Evolutionary conservation across 495 filamentous ascomycete genomes (phyloP).

Genomic region (Xylaria grammica): DNA sequence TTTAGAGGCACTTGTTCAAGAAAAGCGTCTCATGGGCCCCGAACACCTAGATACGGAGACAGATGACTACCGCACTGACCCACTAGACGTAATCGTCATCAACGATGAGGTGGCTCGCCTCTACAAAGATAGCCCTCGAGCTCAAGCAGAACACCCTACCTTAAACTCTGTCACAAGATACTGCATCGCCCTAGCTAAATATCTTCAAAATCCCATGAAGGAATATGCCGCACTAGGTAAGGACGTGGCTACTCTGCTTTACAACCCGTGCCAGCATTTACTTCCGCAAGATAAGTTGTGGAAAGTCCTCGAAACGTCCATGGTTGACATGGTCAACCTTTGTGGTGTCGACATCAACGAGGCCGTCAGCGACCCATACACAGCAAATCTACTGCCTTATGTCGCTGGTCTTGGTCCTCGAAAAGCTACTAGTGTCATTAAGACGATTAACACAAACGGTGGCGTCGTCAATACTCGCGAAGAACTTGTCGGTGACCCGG

Average conservation of each 20-base stretch:
- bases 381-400: conserved; percentile 87
- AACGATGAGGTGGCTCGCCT: conserved; percentile 95
- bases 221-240: conserved; percentile 92
- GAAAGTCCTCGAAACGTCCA: conserved; percentile 85
- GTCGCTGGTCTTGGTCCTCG: conserved; percentile 92
- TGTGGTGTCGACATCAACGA: conserved; percentile 95
- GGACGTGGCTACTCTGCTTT: conserved; percentile 83
- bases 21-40: conserved; percentile 73
- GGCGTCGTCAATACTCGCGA: conserved; percentile 79
- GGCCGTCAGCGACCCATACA: conserved; percentile 75
- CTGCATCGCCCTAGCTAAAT: conserved; percentile 85
- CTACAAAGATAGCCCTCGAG: conserved; percentile 87
- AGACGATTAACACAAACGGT: conserved; percentile 87
- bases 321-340: conserved; percentile 98
- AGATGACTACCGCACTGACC: conserved; percentile 70
- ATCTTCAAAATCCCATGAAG: conserved; percentile 91
- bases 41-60: conserved; percentile 68
- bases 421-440: conserved; percentile 85
- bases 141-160: conserved; percentile 79
- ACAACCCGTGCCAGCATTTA: conserved; percentile 87
- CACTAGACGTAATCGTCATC: conserved; percentile 84
- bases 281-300: conserved; percentile 83
- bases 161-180: conserved; percentile 79
- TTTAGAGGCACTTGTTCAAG: conserved; percentile 73
- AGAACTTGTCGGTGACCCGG: conserved; percentile 84